phyloP scores from a whole-genome alignment of 306 rosid species.

The Sicyos edulis region DNA sequence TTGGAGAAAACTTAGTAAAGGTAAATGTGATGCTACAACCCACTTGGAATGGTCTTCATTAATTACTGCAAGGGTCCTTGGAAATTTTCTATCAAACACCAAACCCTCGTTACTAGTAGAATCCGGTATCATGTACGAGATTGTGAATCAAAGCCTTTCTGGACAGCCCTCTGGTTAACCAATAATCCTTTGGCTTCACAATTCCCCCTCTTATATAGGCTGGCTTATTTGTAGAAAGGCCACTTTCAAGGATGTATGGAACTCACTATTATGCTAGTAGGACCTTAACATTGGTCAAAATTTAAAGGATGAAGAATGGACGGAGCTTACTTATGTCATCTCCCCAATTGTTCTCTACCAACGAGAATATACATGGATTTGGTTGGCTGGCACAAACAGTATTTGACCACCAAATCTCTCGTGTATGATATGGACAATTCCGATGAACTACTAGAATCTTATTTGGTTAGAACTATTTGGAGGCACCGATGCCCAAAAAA shows the following conservation, averaged over 20 bases:
- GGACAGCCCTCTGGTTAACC: neutral
- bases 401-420: too few relatives aligned
- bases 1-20: neutral
- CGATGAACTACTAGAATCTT: too few relatives aligned
- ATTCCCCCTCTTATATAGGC: neutral
- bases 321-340: neutral
- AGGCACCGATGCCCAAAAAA: too few relatives aligned
- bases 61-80: neutral
- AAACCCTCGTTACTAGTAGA: neutral
- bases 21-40: neutral
- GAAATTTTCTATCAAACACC: neutral
- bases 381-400: too few relatives aligned
- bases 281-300: neutral
- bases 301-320: neutral
- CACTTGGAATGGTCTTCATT: neutral
- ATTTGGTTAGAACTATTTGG: too few relatives aligned
- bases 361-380: neutral
- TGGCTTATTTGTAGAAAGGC: neutral
- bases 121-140: neutral
- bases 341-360: too few relatives aligned
- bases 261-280: neutral
- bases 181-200: neutral
- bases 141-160: neutral
- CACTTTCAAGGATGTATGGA: neutral
- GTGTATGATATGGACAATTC: too few relatives aligned